Percentiles rank a stretch among this genome's conserved stretches.
phyloP scores from a whole-genome alignment of 495 filamentous ascomycete genomes.

The Podospora pseudopauciseta region DNA sequence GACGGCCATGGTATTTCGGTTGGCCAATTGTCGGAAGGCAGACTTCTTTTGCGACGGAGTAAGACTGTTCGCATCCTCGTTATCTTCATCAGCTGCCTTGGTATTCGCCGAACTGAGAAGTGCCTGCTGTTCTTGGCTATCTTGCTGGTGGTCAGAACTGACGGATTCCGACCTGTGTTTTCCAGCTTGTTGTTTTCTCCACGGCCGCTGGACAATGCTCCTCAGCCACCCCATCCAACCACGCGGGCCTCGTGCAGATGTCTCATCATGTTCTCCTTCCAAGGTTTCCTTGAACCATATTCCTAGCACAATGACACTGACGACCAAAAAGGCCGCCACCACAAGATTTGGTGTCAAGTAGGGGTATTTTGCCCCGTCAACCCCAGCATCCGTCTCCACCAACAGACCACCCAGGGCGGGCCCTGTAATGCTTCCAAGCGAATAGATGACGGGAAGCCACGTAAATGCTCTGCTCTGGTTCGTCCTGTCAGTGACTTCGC shows the following conservation, averaged over 20 bases:
- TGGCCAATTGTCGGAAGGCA: conserved; percentile 56
- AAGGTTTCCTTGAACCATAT: conserved; percentile 88
- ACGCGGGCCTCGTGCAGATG: conserved; percentile 14
- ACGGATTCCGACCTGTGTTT: conserved; percentile 25
- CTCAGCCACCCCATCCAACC: conserved; percentile 18
- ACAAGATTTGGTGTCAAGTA: conserved; percentile 83
- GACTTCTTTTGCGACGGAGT: conserved; percentile 34
- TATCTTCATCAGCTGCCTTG: conserved; percentile 20
- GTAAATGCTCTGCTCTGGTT: conserved; percentile 91
- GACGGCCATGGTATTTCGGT: conserved; percentile 74
- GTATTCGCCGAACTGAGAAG: conserved; percentile 19
- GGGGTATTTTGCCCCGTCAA: conserved; percentile 58
- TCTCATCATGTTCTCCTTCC: conserved; percentile 56
- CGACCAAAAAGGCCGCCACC: conserved; percentile 61
- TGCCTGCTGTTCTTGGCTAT: conserved; percentile 30
- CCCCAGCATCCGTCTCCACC: conserved; percentile 45
- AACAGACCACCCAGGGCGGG: conserved; percentile 85
- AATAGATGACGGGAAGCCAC: conserved; percentile 90
- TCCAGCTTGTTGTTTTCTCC: conserved; percentile 38
- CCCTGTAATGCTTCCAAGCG: conserved; percentile 87
- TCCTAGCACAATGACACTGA: conserved; percentile 68
- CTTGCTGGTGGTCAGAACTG: conserved; percentile 21
- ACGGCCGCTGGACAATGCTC: conserved; percentile 28
- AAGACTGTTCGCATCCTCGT: conserved; percentile 29
- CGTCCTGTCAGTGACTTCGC: conserved; percentile 90